Evolutionary conservation across 148 eudicot genomes (phyloP), one percentile per base, ranked within the genome.

Genomic region (Camellia sinensis): DNA sequence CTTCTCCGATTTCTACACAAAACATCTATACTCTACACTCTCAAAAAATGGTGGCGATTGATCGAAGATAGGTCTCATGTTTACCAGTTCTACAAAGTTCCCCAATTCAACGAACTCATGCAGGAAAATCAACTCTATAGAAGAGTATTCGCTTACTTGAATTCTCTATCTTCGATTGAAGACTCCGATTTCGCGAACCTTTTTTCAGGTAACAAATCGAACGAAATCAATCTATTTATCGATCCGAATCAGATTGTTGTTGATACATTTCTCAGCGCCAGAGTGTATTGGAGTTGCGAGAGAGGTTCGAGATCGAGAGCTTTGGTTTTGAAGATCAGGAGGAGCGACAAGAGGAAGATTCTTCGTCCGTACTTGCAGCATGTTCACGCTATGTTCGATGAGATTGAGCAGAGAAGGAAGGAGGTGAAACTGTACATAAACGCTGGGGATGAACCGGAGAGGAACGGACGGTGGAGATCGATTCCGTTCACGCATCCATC

Each of bases 401-500:
- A 90, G 17, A 86, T 88, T 12, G 91, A 90, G 75, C 87, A 86
- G 80, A 82, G 87, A 66, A 81, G 70, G 12, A 92, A 87, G 44
- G 91, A 90, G 77, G 82, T 89, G 48, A 79, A 72, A 53, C 29
- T 90, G 68, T 83, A 70, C 67, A 67, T 92, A 12, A 87, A 90
- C 80, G 84, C 87, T 1, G 75, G 80, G 19, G 44, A 72, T 12
- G 79, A 66, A 2, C 65, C 78, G 54, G 83, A 75, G 69, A 56
- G 45, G 62, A 87, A 85, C 75, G 81, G 79, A 41, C 83, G 84
- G 72, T 92, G 95, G 95, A 86, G 73, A 74, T 88, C 92, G 3
- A 75, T 88, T 7, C 86, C 96, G 73, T 85, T 92, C 71, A 80
- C 83, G 40, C 90, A 90, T 81, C 96, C 96, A 6, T 82, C 96